Evolutionary conservation across 371 early-diverging fungal species (phyloP).

Genomic region (Mucor circinelloides): DNA sequence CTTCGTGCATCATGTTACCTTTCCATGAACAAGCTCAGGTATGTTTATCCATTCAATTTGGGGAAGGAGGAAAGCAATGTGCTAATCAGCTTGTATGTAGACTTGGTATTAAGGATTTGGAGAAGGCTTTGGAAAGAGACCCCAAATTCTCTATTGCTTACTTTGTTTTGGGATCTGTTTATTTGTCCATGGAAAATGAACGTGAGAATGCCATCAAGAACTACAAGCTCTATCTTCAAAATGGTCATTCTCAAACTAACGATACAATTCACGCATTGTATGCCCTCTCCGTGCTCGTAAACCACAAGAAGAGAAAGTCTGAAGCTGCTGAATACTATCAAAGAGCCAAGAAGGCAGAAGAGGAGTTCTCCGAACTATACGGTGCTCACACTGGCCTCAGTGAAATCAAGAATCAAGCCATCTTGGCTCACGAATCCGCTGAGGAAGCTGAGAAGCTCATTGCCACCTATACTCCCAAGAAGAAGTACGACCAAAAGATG

Average conservation of each 20-base stretch:
- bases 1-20: slow-evolving; percentile 68
- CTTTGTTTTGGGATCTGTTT: slow-evolving; percentile 61
- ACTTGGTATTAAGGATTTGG: slow-evolving; percentile 64
- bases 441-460: slow-evolving; percentile 43
- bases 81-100: slow-evolving; percentile 7
- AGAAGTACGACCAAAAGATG: slow-evolving; percentile 39
- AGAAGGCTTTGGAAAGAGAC: slow-evolving; percentile 52
- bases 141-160: slow-evolving; percentile 58
- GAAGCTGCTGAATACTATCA: slow-evolving; percentile 56
- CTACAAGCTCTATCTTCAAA: slow-evolving; percentile 58
- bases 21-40: slow-evolving; percentile 56
- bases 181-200: slow-evolving; percentile 54
- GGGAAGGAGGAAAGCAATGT: no score
- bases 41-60: neutral
- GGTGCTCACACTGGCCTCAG: slow-evolving; percentile 59
- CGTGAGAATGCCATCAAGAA: slow-evolving; percentile 56
- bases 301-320: slow-evolving; percentile 56
- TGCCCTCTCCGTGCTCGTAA: slow-evolving; percentile 55
- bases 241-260: slow-evolving; percentile 61
- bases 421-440: slow-evolving; percentile 45
- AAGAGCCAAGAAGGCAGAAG: slow-evolving; percentile 58
- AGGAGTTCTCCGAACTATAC: slow-evolving; percentile 58
- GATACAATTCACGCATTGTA: slow-evolving; percentile 62
- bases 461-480: slow-evolving; percentile 34
- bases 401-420: slow-evolving; percentile 63